A percentile compares a stretch with the other conserved stretches of the same genome.
Evolutionary conservation across 2,329 filamentous ascomycete genomes (phyloP).

Genomic region (Aureobasidium sp.): DNA sequence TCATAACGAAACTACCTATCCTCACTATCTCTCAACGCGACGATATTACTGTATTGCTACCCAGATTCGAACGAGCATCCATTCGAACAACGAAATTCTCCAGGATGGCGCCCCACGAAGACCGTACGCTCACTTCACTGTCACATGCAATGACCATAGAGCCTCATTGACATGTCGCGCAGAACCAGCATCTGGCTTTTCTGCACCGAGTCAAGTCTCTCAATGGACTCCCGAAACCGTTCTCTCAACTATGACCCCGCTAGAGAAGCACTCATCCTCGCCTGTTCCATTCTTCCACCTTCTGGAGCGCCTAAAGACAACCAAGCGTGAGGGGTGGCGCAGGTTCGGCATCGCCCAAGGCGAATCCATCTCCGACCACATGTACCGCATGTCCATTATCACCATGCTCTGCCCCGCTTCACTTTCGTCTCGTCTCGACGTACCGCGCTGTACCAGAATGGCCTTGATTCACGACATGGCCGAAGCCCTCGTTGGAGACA

Average conservation of each 20-base stretch:
- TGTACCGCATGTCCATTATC: constrained; percentile 99
- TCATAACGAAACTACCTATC: background rate
- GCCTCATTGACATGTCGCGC: constrained; percentile 12
- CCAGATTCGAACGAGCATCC: too few relatives aligned
- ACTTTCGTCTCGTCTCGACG: constrained; percentile 76
- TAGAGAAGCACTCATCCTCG: constrained; percentile 66
- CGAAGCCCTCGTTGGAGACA: constrained; percentile 94
- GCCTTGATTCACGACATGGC: constrained; percentile 98
- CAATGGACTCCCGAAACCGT: constrained; percentile 56
- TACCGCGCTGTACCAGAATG: constrained; percentile 92
- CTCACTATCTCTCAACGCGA: background rate
- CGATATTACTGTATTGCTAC: background rate
- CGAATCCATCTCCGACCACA: constrained; percentile 97
- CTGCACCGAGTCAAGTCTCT: constrained; percentile 30
- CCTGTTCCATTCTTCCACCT: constrained; percentile 96
- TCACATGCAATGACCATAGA: constrained; percentile 7
- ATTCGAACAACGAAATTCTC: background rate
- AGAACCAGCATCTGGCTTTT: constrained; percentile 40
- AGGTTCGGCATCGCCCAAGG: constrained; percentile 80
- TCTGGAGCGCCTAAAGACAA: constrained; percentile 94
- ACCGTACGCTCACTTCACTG: constrained; percentile 31
- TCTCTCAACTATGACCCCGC: constrained; percentile 68
- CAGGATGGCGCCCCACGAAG: constrained; percentile 32
- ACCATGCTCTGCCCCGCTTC: constrained; percentile 89
- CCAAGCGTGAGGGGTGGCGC: constrained; percentile 95